Evolutionary conservation across 345 rosid genomes (phyloP), one percentile per base, ranked within the genome.

Genomic region (Excoecaria cochinchinensis): DNA sequence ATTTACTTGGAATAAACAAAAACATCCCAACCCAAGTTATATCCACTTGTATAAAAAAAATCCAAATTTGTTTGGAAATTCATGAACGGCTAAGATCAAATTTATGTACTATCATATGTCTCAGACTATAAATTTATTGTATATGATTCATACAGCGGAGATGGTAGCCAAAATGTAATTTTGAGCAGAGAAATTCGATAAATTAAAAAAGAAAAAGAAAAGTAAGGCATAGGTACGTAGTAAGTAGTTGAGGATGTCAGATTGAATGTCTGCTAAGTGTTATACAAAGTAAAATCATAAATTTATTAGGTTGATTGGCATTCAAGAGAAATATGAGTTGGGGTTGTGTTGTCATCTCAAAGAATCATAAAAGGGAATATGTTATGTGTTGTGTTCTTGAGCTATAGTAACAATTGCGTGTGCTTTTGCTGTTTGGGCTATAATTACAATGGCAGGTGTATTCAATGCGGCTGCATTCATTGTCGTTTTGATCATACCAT

Each of bases 321-420:
- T 8, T 16, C 7, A 1, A 6, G 57, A 57, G 13, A 22, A 48
- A 13, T 6, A 15, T 1, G 76, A 14, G 71, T 68, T 13, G 62
- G 16, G 21, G 40, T 14, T 44, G 40, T 63, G 40, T 40, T 51
- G 76, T 63, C 76, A 63, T 74, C 8, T 74, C 76, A 63, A 67
- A 46, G 56, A 40, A 15, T 10, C 58, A 19, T 46, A 48, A 58
- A 38, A 51, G 47, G 46, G 70, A 74, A 74, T 51, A 22, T 74
- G 76, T 50, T 62, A 19, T 22, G 51, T 47, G 65, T n/a, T n/a
- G n/a, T n/a, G n/a, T n/a, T n/a, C n/a, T 31, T 31, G 31, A 31
- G 31, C 31, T 0, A 31, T 31, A 31, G 31, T 31, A 0, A 51
- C 19, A 57, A 64, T 1, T 4, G 64, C 42, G 1, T 44, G 65